These are phyloP conservation scores for Termitomyces sp. DNA, from an alignment of 768 basidiomycete species.

Conservation along the genomic window DNA sequence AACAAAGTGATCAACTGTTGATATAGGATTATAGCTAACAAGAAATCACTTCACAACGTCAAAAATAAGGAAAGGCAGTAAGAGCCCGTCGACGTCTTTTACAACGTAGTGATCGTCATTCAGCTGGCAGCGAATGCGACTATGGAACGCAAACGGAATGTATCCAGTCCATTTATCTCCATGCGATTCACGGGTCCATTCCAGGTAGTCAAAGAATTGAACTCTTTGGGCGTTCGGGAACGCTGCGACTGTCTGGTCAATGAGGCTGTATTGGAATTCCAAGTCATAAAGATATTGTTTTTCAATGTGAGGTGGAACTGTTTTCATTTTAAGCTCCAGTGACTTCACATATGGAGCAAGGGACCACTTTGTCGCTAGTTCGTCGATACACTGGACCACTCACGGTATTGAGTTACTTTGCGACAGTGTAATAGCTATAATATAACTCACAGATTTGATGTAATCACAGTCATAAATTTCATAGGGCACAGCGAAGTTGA, in stretches of 20 bases:
- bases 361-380: conserved; percentile 3
- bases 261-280: conserved; percentile 2
- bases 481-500: no score
- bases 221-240: conserved; percentile 11
- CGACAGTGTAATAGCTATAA: neutral
- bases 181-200: conserved; percentile 4
- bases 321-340: neutral
- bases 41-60: neutral
- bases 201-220: conserved; percentile 1
- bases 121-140: neutral
- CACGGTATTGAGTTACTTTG: neutral
- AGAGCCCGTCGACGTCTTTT: conserved; percentile 6
- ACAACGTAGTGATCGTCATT: neutral
- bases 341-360: conserved; percentile 6
- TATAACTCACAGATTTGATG: neutral
- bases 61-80: neutral
- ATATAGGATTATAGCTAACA: neutral
- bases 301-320: neutral
- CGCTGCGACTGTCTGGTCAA: neutral
- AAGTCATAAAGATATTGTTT: neutral
- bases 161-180: conserved; percentile 5
- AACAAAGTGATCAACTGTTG: no score
- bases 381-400: neutral
- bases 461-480: neutral
- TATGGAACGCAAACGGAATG: neutral